These are phyloP conservation scores for Viola pubescens DNA, from an alignment of 441 rosid genomes.

Conservation along the genomic window DNA sequence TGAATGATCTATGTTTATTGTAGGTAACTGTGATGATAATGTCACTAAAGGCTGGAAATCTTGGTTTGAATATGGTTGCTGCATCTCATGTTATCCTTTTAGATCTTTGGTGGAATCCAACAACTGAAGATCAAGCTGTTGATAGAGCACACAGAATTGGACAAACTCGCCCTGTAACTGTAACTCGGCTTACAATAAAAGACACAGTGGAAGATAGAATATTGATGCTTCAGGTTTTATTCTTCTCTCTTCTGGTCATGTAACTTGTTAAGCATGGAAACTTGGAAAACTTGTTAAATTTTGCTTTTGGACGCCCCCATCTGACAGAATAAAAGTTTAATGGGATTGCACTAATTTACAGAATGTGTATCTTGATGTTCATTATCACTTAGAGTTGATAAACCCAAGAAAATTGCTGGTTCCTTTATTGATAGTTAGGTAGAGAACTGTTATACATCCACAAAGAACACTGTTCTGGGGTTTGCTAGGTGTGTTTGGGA, in stretches of 20 bases:
- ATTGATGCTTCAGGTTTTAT: conserved; percentile 63
- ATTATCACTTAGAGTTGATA: not conserved
- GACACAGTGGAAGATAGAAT: conserved; percentile 86
- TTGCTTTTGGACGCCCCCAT: not conserved
- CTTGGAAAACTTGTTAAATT: too few relatives aligned
- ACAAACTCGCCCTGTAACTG: conserved; percentile 87
- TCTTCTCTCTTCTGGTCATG: not conserved
- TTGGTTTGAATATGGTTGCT: conserved; percentile 93
- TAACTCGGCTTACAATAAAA: conserved; percentile 72
- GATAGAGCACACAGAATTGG: conserved; percentile 98
- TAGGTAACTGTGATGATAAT: conserved; percentile 87
- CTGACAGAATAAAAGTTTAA: not conserved
- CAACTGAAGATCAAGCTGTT: conserved; percentile 94
- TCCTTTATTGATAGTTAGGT: not conserved
- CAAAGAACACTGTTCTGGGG: not conserved
- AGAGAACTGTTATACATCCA: not conserved
- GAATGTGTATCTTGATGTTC: not conserved
- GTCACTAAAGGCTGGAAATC: conserved; percentile 93
- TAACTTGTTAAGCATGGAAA: too few relatives aligned
- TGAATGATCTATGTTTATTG: conserved; percentile 13
- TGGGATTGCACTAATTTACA: not conserved
- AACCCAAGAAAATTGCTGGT: not conserved
- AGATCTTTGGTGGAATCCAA: conserved; percentile 99
- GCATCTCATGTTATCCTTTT: conserved; percentile 89
- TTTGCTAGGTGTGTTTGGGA: too few relatives aligned